A percentile compares a stretch with the other conserved stretches of the same genome.
Evolutionary conservation across 2,329 filamentous ascomycete genomes (phyloP).

Genomic region (Thelonectria olida): DNA sequence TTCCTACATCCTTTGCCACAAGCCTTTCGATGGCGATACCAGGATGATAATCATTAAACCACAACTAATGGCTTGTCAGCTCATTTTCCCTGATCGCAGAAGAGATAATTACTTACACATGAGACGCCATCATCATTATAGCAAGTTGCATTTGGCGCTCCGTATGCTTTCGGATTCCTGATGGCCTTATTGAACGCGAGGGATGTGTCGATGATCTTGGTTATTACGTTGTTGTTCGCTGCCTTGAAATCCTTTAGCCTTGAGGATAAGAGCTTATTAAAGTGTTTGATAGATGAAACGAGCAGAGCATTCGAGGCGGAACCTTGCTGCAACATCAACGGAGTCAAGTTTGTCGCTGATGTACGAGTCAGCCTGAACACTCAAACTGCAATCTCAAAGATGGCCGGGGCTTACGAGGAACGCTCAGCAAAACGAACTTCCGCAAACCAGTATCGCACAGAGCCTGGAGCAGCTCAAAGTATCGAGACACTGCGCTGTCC

Average conservation of each 20-base stretch:
- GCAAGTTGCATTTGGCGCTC: conserved; percentile 53
- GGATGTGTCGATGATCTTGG: conserved; percentile 51
- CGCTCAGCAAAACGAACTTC: conserved; percentile 68
- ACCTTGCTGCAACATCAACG: conserved; percentile 42
- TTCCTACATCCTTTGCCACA: conserved; percentile 49
- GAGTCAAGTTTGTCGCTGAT: conserved; percentile 52
- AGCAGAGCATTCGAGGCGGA: conserved; percentile 41
- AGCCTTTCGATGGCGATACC: conserved; percentile 51
- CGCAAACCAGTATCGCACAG: conserved; percentile 63
- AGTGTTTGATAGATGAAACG: conserved; percentile 46
- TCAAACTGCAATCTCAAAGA: fast-evolving
- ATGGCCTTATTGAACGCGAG: conserved; percentile 53
- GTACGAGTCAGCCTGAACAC: not conserved
- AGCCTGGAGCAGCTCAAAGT: conserved; percentile 51
- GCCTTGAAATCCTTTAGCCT: conserved; percentile 45
- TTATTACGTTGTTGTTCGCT: conserved; percentile 45
- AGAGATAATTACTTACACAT: conserved; percentile 40
- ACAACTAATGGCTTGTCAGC: conserved; percentile 41
- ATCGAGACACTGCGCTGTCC: conserved; percentile 52
- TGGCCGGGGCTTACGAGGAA: conserved; percentile 54
- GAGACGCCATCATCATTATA: conserved; percentile 52
- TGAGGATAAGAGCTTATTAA: conserved; percentile 47
- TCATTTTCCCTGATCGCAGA: fast-evolving
- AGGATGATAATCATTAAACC: conserved; percentile 56
- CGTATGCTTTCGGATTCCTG: conserved; percentile 51